Percentiles rank a stretch among this genome's conserved stretches.
These are phyloP conservation scores for Coemansia sp. DNA, from an alignment of 371 early-diverging fungal species.

Conservation along the genomic window DNA sequence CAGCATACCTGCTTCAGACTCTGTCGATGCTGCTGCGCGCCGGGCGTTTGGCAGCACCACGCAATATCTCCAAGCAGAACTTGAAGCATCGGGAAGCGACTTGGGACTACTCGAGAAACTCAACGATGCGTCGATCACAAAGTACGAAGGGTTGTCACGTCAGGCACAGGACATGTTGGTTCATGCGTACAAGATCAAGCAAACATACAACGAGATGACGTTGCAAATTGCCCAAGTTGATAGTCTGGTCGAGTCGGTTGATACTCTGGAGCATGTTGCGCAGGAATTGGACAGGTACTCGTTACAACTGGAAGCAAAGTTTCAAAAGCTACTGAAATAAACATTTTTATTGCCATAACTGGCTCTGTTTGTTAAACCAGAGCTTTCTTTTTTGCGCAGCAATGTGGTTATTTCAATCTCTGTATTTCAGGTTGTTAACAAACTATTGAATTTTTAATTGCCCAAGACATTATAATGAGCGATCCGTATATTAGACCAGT, in stretches of 20 bases:
- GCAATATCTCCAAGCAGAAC: constrained; percentile 40
- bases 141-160: constrained; percentile 46
- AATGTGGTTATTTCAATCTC: background rate
- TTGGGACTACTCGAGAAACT: constrained; percentile 37
- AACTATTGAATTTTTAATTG: background rate
- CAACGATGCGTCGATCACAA: constrained; percentile 44
- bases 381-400: background rate
- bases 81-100: constrained; percentile 36
- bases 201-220: constrained; percentile 47
- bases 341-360: background rate
- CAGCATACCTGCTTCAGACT: background rate
- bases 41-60: constrained; percentile 40
- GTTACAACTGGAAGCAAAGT: constrained; percentile 38
- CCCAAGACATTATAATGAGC: background rate
- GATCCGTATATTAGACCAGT: constrained; percentile 1
- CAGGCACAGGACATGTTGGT: constrained; percentile 50
- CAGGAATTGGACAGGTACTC: constrained; percentile 43
- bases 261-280: constrained; percentile 36
- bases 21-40: constrained; percentile 27
- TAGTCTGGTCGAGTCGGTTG: constrained; percentile 25
- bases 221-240: constrained; percentile 35
- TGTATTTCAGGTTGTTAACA: background rate
- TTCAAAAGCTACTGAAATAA: constrained; percentile 30
- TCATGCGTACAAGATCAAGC: constrained; percentile 47
- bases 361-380: background rate